Evolutionary conservation across 2,329 filamentous ascomycete species (phyloP), one percentile per base, ranked within the genome.

Genomic region (Aureobasidium sp.): DNA sequence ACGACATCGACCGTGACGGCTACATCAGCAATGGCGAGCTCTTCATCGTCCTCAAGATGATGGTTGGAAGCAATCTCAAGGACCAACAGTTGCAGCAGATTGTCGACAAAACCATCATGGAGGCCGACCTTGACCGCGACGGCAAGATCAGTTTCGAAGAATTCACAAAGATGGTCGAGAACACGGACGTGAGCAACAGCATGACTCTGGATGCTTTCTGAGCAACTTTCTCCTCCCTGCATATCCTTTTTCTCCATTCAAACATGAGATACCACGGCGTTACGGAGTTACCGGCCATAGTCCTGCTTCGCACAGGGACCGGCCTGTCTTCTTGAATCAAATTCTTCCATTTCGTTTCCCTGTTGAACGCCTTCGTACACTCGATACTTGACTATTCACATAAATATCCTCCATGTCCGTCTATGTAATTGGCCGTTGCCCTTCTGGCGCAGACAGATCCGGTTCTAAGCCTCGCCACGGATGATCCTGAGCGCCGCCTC

Each of bases 1-100:
- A 99, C 82, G 94, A 99, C 76, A 97, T 99, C 72, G 94, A 99
- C 77, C 90, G 94, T 64, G 94, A 99, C 76, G 94, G 94, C 27
- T 99, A 90, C 79, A 99, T 99, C 73, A 96, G 90, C 80, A 99
- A 99, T 77, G 94, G 94, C 71, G 94, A 99, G 81, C 84, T 99
- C 57, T 99, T 97, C 77, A 97, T 99, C 71, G 94, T 99, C 72
- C 83, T 99, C 71, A 99, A 99, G 88, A 99, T 99, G 94, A 99
- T 99, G 94, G 94, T 99, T 57, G 94, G 94, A 64, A 97, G 90
- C 80, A 99, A 99, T 77, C 80, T 99, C 72, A 99, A 99, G 83
- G 94, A 99, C 76, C 91, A 97, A 78, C 94, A 99, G 79, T 79
- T 99, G 74, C 94, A 99, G 80, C 94, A 93, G 85, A 99, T 99